phyloP scores from a whole-genome alignment of 1,284 basidiomycete species.

The Pseudozyma hubeiensis region DNA sequence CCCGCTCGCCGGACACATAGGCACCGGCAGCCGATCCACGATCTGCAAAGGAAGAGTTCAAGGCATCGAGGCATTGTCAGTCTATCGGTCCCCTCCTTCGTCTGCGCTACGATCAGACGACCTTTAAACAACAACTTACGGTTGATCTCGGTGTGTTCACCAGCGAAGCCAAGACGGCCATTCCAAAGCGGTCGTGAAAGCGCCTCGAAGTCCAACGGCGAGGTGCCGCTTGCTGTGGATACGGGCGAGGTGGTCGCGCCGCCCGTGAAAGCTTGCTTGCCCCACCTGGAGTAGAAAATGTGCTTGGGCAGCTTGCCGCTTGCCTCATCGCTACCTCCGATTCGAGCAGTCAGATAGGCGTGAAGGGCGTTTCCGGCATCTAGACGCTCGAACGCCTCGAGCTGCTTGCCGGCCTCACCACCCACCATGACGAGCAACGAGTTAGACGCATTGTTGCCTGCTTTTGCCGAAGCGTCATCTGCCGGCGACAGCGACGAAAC shows the following conservation, averaged over 20 bases:
- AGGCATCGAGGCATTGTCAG: background rate
- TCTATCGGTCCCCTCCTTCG: background rate
- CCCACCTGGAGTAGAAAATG: slow-evolving; percentile 69
- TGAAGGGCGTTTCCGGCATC: slow-evolving; percentile 61
- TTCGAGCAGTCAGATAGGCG: slow-evolving; percentile 58
- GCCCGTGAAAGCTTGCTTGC: slow-evolving; percentile 70
- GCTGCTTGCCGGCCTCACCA: slow-evolving; percentile 54
- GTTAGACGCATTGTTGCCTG: slow-evolving; percentile 58
- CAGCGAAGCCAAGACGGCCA: slow-evolving; percentile 72
- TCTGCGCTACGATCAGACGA: background rate
- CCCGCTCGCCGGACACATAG: slow-evolving; percentile 70
- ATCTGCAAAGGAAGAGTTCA: slow-evolving; percentile 8
- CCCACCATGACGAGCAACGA: slow-evolving; percentile 71
- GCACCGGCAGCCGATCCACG: slow-evolving; percentile 71
- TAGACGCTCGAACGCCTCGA: slow-evolving; percentile 61
- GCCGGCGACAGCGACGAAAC: slow-evolving; percentile 66
- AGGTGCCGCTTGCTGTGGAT: slow-evolving; percentile 64
- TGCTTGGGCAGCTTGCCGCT: slow-evolving; percentile 30
- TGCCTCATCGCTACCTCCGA: slow-evolving; percentile 15
- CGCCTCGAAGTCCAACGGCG: slow-evolving; percentile 72
- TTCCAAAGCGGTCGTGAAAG: slow-evolving; percentile 70
- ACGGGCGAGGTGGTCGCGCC: slow-evolving; percentile 73
- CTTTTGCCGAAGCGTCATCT: slow-evolving; percentile 1
- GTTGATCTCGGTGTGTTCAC: slow-evolving; percentile 73
- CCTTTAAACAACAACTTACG: slow-evolving; percentile 45